Evolutionary conservation across 306 rosid genomes (phyloP), one percentile per base, ranked within the genome.

Genomic region (Abrus precatorius): DNA sequence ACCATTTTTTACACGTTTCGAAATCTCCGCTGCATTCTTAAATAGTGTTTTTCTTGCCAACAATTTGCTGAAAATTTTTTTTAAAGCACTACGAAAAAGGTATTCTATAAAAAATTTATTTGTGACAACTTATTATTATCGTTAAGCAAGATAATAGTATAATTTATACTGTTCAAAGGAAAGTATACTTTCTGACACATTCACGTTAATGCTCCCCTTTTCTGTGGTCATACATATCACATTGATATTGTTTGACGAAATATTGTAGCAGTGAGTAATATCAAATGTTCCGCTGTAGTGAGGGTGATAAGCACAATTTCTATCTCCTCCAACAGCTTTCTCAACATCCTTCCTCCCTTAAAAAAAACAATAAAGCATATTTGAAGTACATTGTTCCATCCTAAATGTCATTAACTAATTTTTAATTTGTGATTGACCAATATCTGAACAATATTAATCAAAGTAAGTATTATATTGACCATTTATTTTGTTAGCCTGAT

Each of bases 11-110:
- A 60, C 29, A 9, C n/a, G 13, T 64, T 43, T 41, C 28, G 29
- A 47, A 44, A 45, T 74, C 68, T 41, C 47, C 29, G 57, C 32
- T 64, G 43, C 53, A 67, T 66, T 40, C 49, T 64, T 64, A 64
- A 6, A n/a, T n/a, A 7, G 33, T 41, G 33, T 41, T 9, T 29
- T 2, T 29, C 65, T 30, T 29, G 14, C 0, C 13, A 29, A 29
- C 4, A 30, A 60, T 11, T 9, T 61, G n/a, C 67, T 10, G 9
- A 5, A 34, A 20, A 0, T 20, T 20, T 20, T 20, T 20, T 20
- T 20, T 20, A 20, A 20, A 20, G 20, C 20, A 20, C 20, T 20
- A 20, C 20, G 20, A 64, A 64, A 64, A 11, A 8, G 2, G 33
- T 14, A 2, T 10, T 57, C 30, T 38, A 64, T 20, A 3, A 14